Percentiles rank a stretch among this genome's conserved stretches.
These are phyloP conservation scores for Aureoboletus auriporus DNA, from an alignment of 768 basidiomycete genomes.

Conservation along the genomic window DNA sequence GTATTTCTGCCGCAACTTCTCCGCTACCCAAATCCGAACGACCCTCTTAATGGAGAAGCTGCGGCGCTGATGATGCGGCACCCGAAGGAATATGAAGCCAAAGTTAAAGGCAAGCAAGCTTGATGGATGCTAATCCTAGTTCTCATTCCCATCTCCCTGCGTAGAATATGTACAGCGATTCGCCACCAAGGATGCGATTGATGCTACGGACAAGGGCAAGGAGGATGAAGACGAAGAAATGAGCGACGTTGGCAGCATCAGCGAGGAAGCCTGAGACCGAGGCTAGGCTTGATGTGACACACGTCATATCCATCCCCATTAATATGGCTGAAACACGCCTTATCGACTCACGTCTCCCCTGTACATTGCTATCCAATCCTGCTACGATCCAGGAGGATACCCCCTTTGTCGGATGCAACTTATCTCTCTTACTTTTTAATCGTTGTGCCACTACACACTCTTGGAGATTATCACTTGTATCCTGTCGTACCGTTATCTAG, in stretches of 20 bases:
- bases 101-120: slow-evolving; percentile 73
- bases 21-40: slow-evolving; percentile 97
- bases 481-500: slow-evolving; percentile 32
- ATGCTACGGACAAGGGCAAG: slow-evolving; percentile 59
- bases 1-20: slow-evolving; percentile 95
- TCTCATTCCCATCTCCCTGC: background rate
- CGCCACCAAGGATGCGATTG: slow-evolving; percentile 87
- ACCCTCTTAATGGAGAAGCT: slow-evolving; percentile 97
- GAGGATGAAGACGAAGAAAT: slow-evolving; percentile 80
- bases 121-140: background rate
- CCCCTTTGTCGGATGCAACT: slow-evolving; percentile 17
- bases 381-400: slow-evolving; percentile 23
- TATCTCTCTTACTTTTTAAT: slow-evolving; percentile 18
- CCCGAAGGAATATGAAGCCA: slow-evolving; percentile 91
- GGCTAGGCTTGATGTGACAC: slow-evolving; percentile 18
- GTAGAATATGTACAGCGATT: slow-evolving; percentile 94
- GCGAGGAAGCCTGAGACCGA: slow-evolving; percentile 50
- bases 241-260: slow-evolving; percentile 84
- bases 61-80: slow-evolving; percentile 97
- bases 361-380: slow-evolving; percentile 15
- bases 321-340: slow-evolving; percentile 10
- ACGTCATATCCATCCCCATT: background rate
- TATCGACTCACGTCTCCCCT: slow-evolving; percentile 7
- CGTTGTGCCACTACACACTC: slow-evolving; percentile 17
- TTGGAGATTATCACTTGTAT: slow-evolving; percentile 20